Base-by-base conservation (phyloP, 2,329 filamentous ascomycete species). In the Thelonectria olida region DNA sequence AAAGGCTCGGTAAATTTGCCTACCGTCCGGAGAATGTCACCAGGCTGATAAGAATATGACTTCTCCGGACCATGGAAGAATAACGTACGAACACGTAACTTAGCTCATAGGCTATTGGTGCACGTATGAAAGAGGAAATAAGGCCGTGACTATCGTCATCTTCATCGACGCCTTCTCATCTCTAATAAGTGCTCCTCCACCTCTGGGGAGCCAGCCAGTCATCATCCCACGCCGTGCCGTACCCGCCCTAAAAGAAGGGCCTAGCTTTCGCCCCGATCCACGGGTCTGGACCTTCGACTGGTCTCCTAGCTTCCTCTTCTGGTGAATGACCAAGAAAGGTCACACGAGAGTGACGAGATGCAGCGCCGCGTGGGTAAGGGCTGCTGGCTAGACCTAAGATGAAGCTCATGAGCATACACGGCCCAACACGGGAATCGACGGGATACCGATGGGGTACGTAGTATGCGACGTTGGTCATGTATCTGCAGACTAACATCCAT, bases 291-390 rank as follows among this genome's bases (percentile, higher is more conserved):
- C 67, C 57, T 61, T 47, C 34, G 39, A 53, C 51, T 63, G 64
- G 28, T 65, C 68, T 65, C 68, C 51, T 63, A 62, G 28, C 65
- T 67, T 65, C 68, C 64, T 42, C 19, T 50, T 53, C 64, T 59
- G 62, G 67, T 9, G 36, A 50, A 34, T 38, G 55, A 44, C 22
- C 45, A 60, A 62, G 67, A 53, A 64, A 58, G 62, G 61, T 61
- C 36, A 28, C 42, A 45, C 54, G 60, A 53, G 55, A 59, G 50
- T 42, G 51, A 34, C 54, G 60, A 53, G 55, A 59, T 53, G 47
- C 49, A 34, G 42, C 49, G 48, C 25, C 27, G 49, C 59, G 45
- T 63, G 53, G 58, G 61, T 61, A 62, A 64, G 61, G 61, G 61
- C 61, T 58, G 28, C 38, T 58, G 50, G 41, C 44, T 47, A 48